phyloP scores from a whole-genome alignment of 768 basidiomycete genomes.

The Termitomyces sp. region DNA sequence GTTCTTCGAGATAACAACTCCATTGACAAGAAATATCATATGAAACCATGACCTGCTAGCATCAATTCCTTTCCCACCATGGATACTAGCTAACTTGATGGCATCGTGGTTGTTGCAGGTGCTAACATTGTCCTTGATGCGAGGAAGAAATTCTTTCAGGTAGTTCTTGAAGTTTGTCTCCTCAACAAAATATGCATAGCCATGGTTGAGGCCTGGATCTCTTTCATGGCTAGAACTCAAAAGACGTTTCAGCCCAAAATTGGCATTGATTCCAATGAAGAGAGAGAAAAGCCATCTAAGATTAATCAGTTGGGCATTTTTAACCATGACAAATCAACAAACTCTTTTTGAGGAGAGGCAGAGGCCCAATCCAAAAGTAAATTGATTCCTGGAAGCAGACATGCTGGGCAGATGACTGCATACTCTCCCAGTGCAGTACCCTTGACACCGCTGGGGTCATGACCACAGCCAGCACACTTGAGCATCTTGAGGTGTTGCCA shows the following conservation, averaged over 20 bases:
- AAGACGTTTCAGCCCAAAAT: slow-evolving; percentile 20
- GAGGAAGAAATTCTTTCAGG: too few relatives aligned
- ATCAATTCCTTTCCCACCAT: slow-evolving; percentile 14
- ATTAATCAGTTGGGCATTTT: too few relatives aligned
- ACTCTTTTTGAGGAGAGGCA: too few relatives aligned
- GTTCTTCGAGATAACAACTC: too few relatives aligned
- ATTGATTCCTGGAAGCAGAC: slow-evolving; percentile 14
- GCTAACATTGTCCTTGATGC: slow-evolving; percentile 7
- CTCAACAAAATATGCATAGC: slow-evolving; percentile 15
- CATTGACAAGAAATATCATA: background rate
- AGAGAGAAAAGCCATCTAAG: slow-evolving; percentile 17
- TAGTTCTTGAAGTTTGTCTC: background rate
- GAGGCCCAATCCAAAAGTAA: slow-evolving; percentile 20
- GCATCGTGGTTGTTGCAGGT: slow-evolving; percentile 17
- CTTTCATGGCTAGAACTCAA: slow-evolving; percentile 11
- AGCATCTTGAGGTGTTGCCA: slow-evolving; percentile 21
- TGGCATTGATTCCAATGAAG: background rate
- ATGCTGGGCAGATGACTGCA: slow-evolving; percentile 27
- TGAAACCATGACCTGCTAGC: slow-evolving; percentile 13
- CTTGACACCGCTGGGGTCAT: slow-evolving; percentile 16
- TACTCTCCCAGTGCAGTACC: slow-evolving; percentile 19
- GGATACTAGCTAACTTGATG: background rate
- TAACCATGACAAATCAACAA: too few relatives aligned
- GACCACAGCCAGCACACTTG: slow-evolving; percentile 20
- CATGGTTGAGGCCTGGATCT: slow-evolving; percentile 18